Evolutionary conservation across 164 flowering plant genomes (phyloP), one percentile per base, ranked within the genome.

Genomic region (Kalanchoe fedtschenkoi): DNA sequence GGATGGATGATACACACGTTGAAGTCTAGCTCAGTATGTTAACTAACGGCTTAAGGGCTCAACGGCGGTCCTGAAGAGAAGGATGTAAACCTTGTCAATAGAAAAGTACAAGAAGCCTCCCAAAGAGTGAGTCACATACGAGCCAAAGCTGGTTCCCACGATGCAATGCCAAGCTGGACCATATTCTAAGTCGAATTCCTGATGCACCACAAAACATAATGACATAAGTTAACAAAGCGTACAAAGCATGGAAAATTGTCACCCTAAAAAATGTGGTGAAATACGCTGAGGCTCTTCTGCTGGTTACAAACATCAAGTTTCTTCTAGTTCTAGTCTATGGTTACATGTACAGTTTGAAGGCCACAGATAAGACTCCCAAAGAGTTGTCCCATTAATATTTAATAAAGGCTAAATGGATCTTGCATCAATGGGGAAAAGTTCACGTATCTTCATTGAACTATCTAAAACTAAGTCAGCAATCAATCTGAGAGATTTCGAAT

Each of bases 131-230:
- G 97, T 91, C 39, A 88, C 97, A 63, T 87, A 91, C 2, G 97
- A 91, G 14, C 97, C 96, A 60, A 91, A 91, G 81, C 96, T 91
- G 8, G 91, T 91, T 53, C 97, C 97, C 0, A 91, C 96, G 3
- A 91, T 84, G 83, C 96, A 91, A 67, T 91, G 96, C 96, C 97
- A 91, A 46, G 96, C 97, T 19, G 96, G 97, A 60, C 97, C 96
- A 80, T 81, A 91, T 17, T 80, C 63, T 30, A 87, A 75, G 70
- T 91, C 97, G 68, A 88, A 91, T 62, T 88, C 95, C 97, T 91
- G 87, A 15, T 35, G 35, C 38, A 54, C 11, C 26, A 64, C 11
- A 58, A 7, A 34, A 58, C 28, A 58, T 37, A 42, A 1, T 58
- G 7, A 19, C 15, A 58, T 17, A n/a, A 33, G 41, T 4, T 16